Evolutionary conservation across 257 asterid species (phyloP).

Genomic region (Leonotis leonurus): DNA sequence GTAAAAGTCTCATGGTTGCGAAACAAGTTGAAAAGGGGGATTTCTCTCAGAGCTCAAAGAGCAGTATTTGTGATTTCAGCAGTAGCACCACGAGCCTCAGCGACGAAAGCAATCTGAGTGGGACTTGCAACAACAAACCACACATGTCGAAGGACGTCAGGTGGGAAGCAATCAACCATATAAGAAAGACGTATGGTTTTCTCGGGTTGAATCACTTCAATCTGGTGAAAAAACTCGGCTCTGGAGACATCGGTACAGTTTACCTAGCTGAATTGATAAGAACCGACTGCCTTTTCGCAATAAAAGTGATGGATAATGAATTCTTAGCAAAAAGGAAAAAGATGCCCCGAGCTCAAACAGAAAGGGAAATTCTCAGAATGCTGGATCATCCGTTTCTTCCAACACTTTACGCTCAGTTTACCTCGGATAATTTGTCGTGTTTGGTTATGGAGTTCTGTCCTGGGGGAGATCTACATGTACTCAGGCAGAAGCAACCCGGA

Average conservation of each 20-base stretch:
- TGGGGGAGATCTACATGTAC: slow-evolving; percentile 90
- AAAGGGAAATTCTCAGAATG: slow-evolving; percentile 77
- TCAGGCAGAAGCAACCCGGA: slow-evolving; percentile 80
- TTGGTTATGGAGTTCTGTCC: slow-evolving; percentile 96
- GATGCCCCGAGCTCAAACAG: slow-evolving; percentile 80
- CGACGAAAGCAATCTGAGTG: slow-evolving; percentile 76
- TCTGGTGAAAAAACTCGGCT: slow-evolving; percentile 71
- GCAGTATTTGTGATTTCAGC: slow-evolving; percentile 78
- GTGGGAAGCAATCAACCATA: slow-evolving; percentile 65
- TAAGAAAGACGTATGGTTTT: slow-evolving; percentile 56
- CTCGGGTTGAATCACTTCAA: slow-evolving; percentile 67
- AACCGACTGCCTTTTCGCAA: slow-evolving; percentile 58
- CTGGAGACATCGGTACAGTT: slow-evolving; percentile 87
- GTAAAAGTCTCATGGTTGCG: slow-evolving; percentile 25
- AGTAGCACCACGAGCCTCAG: slow-evolving; percentile 74
- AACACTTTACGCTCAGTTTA: slow-evolving; percentile 77
- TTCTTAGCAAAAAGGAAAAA: slow-evolving; percentile 68
- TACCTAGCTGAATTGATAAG: slow-evolving; percentile 76
- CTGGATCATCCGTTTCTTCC: slow-evolving; percentile 98
- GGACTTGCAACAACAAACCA: slow-evolving; percentile 57
- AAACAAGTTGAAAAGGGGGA: slow-evolving; percentile 53
- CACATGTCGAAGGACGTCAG: slow-evolving; percentile 82
- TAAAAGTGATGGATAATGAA: slow-evolving; percentile 93
- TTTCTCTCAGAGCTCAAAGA: slow-evolving; percentile 75
- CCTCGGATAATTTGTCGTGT: slow-evolving; percentile 74